Base-by-base conservation (phyloP, 2,329 filamentous ascomycete species). In the Xylariaceae sp. region DNA sequence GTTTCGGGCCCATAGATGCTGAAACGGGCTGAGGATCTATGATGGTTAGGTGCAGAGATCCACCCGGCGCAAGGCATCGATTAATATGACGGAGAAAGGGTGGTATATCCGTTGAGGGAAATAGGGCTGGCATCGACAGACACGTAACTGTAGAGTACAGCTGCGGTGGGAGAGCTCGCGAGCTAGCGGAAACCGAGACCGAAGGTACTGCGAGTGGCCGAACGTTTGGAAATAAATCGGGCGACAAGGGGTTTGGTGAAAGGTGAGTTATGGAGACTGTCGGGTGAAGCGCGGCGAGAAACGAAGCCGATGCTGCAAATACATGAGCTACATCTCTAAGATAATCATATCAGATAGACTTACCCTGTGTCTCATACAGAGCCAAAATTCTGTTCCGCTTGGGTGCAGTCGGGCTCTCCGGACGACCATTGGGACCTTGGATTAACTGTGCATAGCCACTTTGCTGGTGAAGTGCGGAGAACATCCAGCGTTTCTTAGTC, bases 1-100 rank as follows among this genome's bases (percentile, higher is more conserved):
- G 70, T 1, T 72, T 70, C 0, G 80, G 81, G 0, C 85, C 86
- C 29, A 82, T 72, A 0, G 78, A 83, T 1, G 73, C 70, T 3
- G 77, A 70, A 0, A 78, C 72, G 0, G 86, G 86, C 6, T 79
- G 71, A 0, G 85, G 82, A 54, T 88, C 83, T 59, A 88, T 80
- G 19, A 88, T 70, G 0, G 79, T 78, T 12, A 88, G 68, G 55
- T 85, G 77, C 9, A 88, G 67, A 26, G 74, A 71, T 1, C 85
- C 84, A 0, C 77, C 76, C 0, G 76, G 74, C 3, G 74, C 71
- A 2, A 88, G 74, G 34, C 79, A 76, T 29, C 77, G 77, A 64
- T 80, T 73, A 59, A 85, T 79, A 57, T 80, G 79, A 51, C 73
- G 73, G 12, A 88, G 74, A 1, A 86, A 68, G 2, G 70, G 67